phyloP scores from a whole-genome alignment of 805 yeast species.

The Metschnikowia koreensis region DNA sequence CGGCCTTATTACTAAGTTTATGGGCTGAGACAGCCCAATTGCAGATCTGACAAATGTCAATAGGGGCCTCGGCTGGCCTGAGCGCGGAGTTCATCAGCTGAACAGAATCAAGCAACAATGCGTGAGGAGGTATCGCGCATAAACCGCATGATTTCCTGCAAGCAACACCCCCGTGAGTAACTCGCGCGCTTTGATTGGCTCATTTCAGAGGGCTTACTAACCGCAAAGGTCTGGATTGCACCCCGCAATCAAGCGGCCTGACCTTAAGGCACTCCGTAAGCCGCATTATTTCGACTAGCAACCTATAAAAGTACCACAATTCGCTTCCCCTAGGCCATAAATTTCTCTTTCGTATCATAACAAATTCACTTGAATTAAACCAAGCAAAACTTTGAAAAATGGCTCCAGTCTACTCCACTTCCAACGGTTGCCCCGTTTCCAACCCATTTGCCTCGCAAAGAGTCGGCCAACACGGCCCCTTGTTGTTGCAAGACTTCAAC shows the following conservation, averaged over 20 bases:
- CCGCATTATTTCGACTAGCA: not conserved
- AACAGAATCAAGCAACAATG: not conserved
- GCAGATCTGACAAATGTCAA: not conserved
- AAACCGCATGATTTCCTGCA: not conserved
- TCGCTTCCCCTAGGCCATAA: not conserved
- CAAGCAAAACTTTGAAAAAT: slow-evolving; percentile 17
- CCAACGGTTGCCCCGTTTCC: slow-evolving; percentile 74
- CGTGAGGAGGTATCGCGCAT: not conserved
- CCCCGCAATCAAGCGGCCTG: slow-evolving; percentile 9
- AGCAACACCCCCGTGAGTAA: slow-evolving; percentile 4
- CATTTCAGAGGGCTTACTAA: slow-evolving; percentile 9
- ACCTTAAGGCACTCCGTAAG: not conserved
- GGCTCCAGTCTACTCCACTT: slow-evolving; percentile 66
- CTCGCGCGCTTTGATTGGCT: slow-evolving; percentile 7
- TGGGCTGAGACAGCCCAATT: not conserved
- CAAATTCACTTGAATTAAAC: not conserved
- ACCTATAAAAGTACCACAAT: not conserved
- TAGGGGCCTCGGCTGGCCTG: not conserved
- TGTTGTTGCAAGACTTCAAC: slow-evolving; percentile 77
- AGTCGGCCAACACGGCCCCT: slow-evolving; percentile 73
- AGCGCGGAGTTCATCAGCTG: not conserved
- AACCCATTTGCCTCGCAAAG: slow-evolving; percentile 77
- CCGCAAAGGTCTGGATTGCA: slow-evolving; percentile 10
- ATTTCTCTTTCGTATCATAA: no score
- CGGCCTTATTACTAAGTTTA: no score